phyloP scores from a whole-genome alignment of 129 eudicot genomes.

The Tagetes erecta region DNA sequence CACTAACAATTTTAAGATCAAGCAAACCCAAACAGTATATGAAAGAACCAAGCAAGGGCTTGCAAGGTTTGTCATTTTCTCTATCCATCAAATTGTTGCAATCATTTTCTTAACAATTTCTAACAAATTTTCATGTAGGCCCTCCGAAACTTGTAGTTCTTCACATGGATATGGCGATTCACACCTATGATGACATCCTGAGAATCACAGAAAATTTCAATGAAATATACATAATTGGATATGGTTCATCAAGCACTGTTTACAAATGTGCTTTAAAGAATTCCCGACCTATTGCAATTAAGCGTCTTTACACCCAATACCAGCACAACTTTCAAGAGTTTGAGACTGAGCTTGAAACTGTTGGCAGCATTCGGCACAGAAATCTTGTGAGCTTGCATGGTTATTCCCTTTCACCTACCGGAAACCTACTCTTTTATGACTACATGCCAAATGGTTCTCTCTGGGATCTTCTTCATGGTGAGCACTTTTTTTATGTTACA shows the following conservation, averaged over 20 bases:
- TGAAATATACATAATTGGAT: conserved; percentile 77
- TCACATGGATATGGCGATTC: conserved; percentile 86
- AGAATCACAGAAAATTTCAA: conserved; percentile 73
- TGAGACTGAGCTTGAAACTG: conserved; percentile 73
- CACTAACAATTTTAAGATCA: conserved; percentile 55
- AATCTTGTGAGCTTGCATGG: conserved; percentile 89
- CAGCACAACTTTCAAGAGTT: conserved; percentile 66
- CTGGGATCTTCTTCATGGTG: conserved; percentile 96
- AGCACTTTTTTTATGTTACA: background rate
- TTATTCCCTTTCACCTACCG: conserved; percentile 70
- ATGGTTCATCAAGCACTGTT: conserved; percentile 94
- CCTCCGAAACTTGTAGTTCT: conserved; percentile 76
- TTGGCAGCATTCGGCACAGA: conserved; percentile 84
- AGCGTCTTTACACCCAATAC: conserved; percentile 72
- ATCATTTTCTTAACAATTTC: background rate
- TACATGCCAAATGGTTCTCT: conserved; percentile 96
- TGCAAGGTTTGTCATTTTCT: conserved; percentile 45
- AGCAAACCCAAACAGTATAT: conserved; percentile 42
- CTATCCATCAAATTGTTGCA: background rate
- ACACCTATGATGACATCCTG: conserved; percentile 81
- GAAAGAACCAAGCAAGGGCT: conserved; percentile 43
- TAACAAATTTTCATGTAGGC: conserved; percentile 33
- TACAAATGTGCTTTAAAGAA: conserved; percentile 70
- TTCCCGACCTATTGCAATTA: conserved; percentile 87
- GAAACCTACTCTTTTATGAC: conserved; percentile 82